A percentile compares a stretch with the other conserved stretches of the same genome.
These are phyloP conservation scores for Suillus weaverae DNA, from an alignment of 768 basidiomycete species.

Conservation along the genomic window DNA sequence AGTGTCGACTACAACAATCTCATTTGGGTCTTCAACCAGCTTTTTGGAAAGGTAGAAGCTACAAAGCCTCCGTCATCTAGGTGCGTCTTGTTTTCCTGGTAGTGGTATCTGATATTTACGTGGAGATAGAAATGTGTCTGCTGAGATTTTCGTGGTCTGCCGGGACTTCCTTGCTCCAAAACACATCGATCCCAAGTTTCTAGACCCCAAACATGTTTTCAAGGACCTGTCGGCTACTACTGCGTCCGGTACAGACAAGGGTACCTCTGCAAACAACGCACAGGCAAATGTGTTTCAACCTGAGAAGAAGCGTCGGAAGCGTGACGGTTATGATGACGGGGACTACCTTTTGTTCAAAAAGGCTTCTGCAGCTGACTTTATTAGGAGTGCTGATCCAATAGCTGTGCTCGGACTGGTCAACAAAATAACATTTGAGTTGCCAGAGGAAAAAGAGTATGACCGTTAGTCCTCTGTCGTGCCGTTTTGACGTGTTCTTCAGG, in stretches of 20 bases:
- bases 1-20: conserved; percentile 98
- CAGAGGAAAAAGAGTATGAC: conserved; percentile 81
- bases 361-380: conserved; percentile 67
- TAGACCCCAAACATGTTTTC: conserved; percentile 97
- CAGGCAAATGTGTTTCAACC: conserved; percentile 95
- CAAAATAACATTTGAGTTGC: conserved; percentile 72
- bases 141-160: conserved; percentile 99
- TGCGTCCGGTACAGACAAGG: conserved; percentile 47
- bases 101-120: neutral
- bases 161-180: conserved; percentile 93
- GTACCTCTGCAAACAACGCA: conserved; percentile 60
- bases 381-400: conserved; percentile 71
- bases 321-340: conserved; percentile 95
- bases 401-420: conserved; percentile 75
- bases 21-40: conserved; percentile 97
- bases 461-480: neutral
- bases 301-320: conserved; percentile 89
- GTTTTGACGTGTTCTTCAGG: conserved; percentile 36
- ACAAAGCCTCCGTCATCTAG: conserved; percentile 98
- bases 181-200: conserved; percentile 95
- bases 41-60: conserved; percentile 95
- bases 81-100: conserved; percentile 40
- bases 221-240: conserved; percentile 71
- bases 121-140: conserved; percentile 84
- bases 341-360: conserved; percentile 88